phyloP scores from a whole-genome alignment of 129 eudicot genomes.

The Lactuca sativa region DNA sequence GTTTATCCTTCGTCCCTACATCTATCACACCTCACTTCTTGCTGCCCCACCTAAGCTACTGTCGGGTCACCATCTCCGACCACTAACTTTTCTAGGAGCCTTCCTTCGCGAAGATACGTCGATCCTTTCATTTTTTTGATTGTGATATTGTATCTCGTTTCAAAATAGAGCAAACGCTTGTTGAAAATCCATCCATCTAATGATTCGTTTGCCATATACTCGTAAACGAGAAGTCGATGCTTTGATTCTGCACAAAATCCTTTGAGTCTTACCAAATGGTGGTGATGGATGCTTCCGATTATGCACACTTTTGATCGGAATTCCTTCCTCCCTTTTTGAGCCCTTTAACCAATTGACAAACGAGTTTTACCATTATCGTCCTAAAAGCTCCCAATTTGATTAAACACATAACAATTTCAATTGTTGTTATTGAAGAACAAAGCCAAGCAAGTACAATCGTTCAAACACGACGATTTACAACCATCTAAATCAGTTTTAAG shows the following conservation, averaged over 20 bases:
- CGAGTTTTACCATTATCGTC: conserved; percentile 46
- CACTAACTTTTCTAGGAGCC: too few relatives aligned
- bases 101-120: conserved; percentile 72
- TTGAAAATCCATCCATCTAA: conserved; percentile 80
- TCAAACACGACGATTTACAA: conserved; percentile 68
- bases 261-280: conserved; percentile 76
- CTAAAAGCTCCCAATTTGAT: conserved; percentile 72
- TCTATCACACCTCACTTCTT: too few relatives aligned
- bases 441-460: conserved; percentile 73
- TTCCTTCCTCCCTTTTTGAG: conserved; percentile 91
- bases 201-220: conserved; percentile 78
- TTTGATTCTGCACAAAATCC: conserved; percentile 86
- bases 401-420: conserved; percentile 69
- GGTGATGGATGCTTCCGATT: conserved; percentile 93
- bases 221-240: conserved; percentile 84
- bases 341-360: conserved; percentile 80
- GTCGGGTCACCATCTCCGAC: too few relatives aligned
- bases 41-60: too few relatives aligned
- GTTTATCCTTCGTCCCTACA: too few relatives aligned
- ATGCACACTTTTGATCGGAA: conserved; percentile 86
- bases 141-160: conserved; percentile 60
- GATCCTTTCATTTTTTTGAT: conserved; percentile 74
- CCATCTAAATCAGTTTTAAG: conserved; percentile 50
- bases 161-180: conserved; percentile 63
- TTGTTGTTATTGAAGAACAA: conserved; percentile 67